These are phyloP conservation scores for Marchantia paleacea DNA, from an alignment of 225 moss, liverwort and hornwort genomes.

Conservation along the genomic window DNA sequence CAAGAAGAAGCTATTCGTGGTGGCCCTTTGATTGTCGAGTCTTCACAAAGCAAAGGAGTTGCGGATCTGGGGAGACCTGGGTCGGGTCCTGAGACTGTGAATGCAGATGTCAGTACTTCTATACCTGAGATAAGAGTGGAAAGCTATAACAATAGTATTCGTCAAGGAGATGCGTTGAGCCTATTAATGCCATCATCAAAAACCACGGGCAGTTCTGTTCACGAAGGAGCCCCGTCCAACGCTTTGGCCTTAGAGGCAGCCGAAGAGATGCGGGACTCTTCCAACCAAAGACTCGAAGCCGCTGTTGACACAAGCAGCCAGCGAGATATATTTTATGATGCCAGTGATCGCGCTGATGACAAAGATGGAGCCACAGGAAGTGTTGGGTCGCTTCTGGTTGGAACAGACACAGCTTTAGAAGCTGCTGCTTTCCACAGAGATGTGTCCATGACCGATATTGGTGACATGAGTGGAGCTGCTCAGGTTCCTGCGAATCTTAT, in stretches of 20 bases:
- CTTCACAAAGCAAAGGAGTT: neutral
- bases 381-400: neutral
- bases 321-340: neutral
- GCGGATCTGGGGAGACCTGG: neutral
- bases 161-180: neutral
- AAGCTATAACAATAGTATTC: neutral
- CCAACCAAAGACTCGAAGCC: neutral
- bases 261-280: neutral
- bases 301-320: constrained; percentile 5
- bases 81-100: neutral
- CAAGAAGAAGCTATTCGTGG: neutral
- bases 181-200: neutral
- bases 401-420: neutral
- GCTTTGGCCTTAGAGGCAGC: neutral
- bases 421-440: neutral
- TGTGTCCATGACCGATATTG: constrained; percentile 1
- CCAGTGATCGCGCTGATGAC: neutral
- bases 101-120: neutral
- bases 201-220: neutral
- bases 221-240: neutral
- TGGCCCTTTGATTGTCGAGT: neutral
- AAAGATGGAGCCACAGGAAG: neutral
- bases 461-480: neutral
- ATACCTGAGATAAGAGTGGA: neutral
- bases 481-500: neutral